Evolutionary conservation across 345 rosid genomes (phyloP).

Genomic region (Nephelium lappaceum): DNA sequence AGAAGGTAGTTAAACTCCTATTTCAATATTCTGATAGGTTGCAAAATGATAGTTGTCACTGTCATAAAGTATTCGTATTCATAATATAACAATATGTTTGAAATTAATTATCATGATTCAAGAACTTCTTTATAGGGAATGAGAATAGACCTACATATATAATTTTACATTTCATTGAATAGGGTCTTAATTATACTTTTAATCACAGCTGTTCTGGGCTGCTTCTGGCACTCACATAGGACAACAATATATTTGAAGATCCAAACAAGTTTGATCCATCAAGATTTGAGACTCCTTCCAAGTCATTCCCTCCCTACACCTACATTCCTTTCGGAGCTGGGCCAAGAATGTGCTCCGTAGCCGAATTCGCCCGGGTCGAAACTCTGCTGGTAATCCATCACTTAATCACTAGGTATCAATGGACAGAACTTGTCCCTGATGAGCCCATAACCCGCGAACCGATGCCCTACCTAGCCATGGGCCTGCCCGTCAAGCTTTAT

Average conservation of each 20-base stretch:
- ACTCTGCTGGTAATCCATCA: slow-evolving; percentile 21
- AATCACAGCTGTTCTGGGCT: slow-evolving; percentile 25
- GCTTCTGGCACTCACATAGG: slow-evolving; percentile 25
- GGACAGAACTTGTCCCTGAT: slow-evolving; percentile 22
- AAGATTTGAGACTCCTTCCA: slow-evolving; percentile 23
- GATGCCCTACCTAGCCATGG: slow-evolving; percentile 21
- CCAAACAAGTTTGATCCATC: slow-evolving; percentile 30
- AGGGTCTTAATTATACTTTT: no score
- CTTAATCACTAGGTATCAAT: slow-evolving; percentile 15
- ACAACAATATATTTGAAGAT: slow-evolving; percentile 26
- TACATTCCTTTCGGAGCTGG: slow-evolving; percentile 35
- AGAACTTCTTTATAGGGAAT: no score
- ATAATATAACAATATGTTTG: no score
- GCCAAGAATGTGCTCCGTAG: slow-evolving; percentile 19
- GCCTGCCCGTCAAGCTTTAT: slow-evolving; percentile 26
- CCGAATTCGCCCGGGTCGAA: slow-evolving; percentile 20
- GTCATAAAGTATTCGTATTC: no score
- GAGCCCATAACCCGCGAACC: slow-evolving; percentile 25
- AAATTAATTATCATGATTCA: no score
- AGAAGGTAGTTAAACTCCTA: no score
- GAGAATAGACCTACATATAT: no score
- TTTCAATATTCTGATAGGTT: no score
- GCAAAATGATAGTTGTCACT: no score
- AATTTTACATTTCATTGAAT: no score
- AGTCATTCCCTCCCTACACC: slow-evolving; percentile 24